These are phyloP conservation scores for Xylaria venustula DNA, from an alignment of 495 filamentous ascomycete species.

Conservation along the genomic window DNA sequence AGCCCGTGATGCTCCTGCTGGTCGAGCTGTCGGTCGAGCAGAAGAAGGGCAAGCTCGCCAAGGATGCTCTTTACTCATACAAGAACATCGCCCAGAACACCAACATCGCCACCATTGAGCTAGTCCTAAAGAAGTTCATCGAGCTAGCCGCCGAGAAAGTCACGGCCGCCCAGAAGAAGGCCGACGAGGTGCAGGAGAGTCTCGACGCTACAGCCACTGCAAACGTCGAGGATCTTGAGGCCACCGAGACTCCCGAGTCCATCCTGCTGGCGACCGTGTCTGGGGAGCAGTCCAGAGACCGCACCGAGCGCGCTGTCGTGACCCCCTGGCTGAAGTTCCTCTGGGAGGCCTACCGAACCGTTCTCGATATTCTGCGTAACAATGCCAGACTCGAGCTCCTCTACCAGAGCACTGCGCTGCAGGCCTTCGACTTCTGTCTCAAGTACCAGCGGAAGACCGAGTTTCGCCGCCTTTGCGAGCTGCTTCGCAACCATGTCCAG, in stretches of 20 bases:
- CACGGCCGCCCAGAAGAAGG: conserved; percentile 91
- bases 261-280: conserved; percentile 97
- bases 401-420: conserved; percentile 96
- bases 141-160: conserved; percentile 95
- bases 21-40: conserved; percentile 96
- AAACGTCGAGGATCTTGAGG: conserved; percentile 92
- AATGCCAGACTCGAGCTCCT: conserved; percentile 96
- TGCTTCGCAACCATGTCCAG: conserved; percentile 96
- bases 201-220: conserved; percentile 66
- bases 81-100: conserved; percentile 99
- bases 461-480: conserved; percentile 96
- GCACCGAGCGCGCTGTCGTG: conserved; percentile 95
- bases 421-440: conserved; percentile 97
- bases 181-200: conserved; percentile 87
- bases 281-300: conserved; percentile 92
- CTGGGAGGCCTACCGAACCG: conserved; percentile 99
- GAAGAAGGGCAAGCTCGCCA: conserved; percentile 94
- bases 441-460: conserved; percentile 99
- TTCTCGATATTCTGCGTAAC: conserved; percentile 97
- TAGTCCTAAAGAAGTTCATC: conserved; percentile 96
- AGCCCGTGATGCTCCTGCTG: conserved; percentile 97
- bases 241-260: conserved; percentile 95
- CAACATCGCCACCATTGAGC: conserved; percentile 95
- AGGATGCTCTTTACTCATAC: conserved; percentile 98
- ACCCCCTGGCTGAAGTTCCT: conserved; percentile 99